These are phyloP conservation scores for Tylopilus subfusipes DNA, from an alignment of 768 basidiomycete genomes.

Conservation along the genomic window DNA sequence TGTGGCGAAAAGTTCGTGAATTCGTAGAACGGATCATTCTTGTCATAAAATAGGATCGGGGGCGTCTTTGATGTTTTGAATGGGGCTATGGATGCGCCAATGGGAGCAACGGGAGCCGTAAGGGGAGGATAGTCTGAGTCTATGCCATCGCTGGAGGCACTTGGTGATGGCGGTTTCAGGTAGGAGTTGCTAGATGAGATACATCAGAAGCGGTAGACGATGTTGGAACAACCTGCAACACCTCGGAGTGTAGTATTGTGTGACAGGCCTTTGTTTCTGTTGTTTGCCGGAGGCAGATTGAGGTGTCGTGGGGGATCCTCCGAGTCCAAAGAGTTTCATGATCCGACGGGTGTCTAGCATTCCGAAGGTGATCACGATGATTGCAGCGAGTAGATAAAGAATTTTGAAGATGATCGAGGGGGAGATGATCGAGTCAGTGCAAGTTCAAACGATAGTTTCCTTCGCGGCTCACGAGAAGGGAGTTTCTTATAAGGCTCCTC, in stretches of 20 bases:
- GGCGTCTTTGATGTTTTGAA: conserved; percentile 27
- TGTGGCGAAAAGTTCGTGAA: conserved; percentile 75
- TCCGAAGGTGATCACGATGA: conserved; percentile 23
- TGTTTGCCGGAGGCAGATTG: conserved; percentile 20
- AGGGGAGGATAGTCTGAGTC: conserved; percentile 31
- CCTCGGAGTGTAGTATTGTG: conserved; percentile 25
- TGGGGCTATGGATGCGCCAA: conserved; percentile 29
- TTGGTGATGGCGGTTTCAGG: conserved; percentile 13
- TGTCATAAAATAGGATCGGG: conserved; percentile 61
- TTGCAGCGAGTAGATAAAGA: conserved; percentile 21
- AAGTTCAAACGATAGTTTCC: conserved; percentile 12
- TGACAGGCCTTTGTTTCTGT: conserved; percentile 22
- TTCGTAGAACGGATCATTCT: conserved; percentile 59
- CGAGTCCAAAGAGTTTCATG: conserved; percentile 32
- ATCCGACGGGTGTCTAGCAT: conserved; percentile 34
- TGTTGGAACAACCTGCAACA: not conserved
- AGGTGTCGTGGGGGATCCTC: conserved; percentile 25
- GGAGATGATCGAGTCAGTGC: conserved; percentile 13
- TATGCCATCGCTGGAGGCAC: conserved; percentile 4
- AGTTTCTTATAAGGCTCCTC: conserved; percentile 26
- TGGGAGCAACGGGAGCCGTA: conserved; percentile 29
- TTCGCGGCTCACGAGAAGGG: conserved; percentile 10
- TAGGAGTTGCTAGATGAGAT: conserved; percentile 8
- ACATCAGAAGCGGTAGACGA: not conserved
- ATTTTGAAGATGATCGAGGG: conserved; percentile 22